Evolutionary conservation across 495 filamentous ascomycete genomes (phyloP), one percentile per base, ranked within the genome.

Genomic region (Lindgomyces ingoldianus): DNA sequence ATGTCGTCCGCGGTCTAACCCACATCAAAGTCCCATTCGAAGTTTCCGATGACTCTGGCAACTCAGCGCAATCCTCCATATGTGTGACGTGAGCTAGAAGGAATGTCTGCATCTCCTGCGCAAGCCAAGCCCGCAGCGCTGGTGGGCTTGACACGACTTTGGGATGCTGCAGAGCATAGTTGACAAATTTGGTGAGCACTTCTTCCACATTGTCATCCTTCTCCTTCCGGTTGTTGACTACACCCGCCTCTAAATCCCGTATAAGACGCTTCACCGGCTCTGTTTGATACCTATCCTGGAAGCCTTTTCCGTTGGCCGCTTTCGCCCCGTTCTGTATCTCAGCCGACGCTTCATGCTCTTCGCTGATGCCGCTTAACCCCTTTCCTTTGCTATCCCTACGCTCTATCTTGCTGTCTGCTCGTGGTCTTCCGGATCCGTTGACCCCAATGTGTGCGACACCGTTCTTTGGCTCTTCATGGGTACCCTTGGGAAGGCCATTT

Each of bases 41-140:
- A 4, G 14, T 47, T n/a, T 60, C 49, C 6, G 47, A 14, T 12
- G 52, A 54, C 2, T 4, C 12, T 18, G 55, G 29, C 12, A 65
- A 26, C 30, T 51, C 39, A 1, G 21, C 36, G 25, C 48, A 53
- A 29, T 65, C 62, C 21, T 65, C 62, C 55, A 65, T 52, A 21
- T 65, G 62, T 10, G 55, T 59, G 11, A 65, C 54, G 54, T 65
- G 62, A 49, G 62, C 62, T 21, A 65, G 62, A 6, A 65, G 41
- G 29, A 53, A 65, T 4, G 55, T 55, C 42, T 65, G 55, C 11
- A 60, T 11, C 21, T 65, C 62, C 14, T 65, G 46, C 16, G 55
- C 56, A 14, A 65, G 49, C 62, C 57, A 60, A 2, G 36, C 24
- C 24, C 42, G 62, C n/a, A 65, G 30, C 1, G 55, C 9, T 18